These are phyloP conservation scores for Penicillium vulpinum DNA, from an alignment of 2,329 filamentous ascomycete genomes.

Conservation along the genomic window DNA sequence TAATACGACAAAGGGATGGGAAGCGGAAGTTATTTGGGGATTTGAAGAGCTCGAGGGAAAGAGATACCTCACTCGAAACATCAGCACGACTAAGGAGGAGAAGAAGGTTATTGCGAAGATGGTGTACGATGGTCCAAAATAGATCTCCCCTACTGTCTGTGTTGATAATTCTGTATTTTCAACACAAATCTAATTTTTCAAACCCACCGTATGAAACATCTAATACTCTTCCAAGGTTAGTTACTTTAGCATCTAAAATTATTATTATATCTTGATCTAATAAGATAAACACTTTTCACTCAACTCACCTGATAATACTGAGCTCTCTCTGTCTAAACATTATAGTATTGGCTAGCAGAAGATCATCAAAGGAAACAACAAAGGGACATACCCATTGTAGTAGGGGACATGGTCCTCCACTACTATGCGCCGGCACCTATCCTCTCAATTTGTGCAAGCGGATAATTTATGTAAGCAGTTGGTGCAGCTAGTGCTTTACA, in stretches of 20 bases:
- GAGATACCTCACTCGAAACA: slow-evolving; percentile 16
- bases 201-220: background rate
- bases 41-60: slow-evolving; percentile 18
- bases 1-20: slow-evolving; percentile 16
- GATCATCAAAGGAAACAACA: too few relatives aligned
- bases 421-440: too few relatives aligned
- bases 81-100: slow-evolving; percentile 1
- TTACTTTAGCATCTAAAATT: background rate
- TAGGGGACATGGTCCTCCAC: too few relatives aligned
- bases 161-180: too few relatives aligned
- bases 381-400: too few relatives aligned
- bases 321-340: background rate
- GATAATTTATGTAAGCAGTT: too few relatives aligned
- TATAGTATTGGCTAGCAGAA: too few relatives aligned
- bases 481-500: too few relatives aligned
- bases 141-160: background rate
- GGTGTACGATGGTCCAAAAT: slow-evolving; percentile 1
- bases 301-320: background rate
- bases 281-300: too few relatives aligned
- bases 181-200: background rate
- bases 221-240: too few relatives aligned
- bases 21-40: slow-evolving; percentile 19
- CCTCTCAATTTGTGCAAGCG: too few relatives aligned
- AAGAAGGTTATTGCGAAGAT: slow-evolving; percentile 1
- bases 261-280: too few relatives aligned